These are phyloP conservation scores for Tetrastigma voinierianum DNA, from an alignment of 164 flowering plant genomes.

Conservation along the genomic window DNA sequence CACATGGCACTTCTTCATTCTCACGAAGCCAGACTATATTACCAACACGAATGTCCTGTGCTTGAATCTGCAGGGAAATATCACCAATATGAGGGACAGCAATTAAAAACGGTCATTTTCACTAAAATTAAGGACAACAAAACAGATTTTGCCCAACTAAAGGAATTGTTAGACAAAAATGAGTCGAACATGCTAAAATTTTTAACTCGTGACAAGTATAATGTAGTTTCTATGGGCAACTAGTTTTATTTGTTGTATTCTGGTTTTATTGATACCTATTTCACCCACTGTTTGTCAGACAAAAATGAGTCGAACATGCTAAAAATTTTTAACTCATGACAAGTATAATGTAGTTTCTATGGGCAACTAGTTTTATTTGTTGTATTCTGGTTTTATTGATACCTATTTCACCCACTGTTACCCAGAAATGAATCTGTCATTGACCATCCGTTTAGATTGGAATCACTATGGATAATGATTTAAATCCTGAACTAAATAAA, in stretches of 20 bases:
- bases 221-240: no score
- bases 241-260: no score
- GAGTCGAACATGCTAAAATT: neutral
- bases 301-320: no score
- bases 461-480: neutral
- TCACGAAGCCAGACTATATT: conserved; percentile 96
- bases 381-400: no score
- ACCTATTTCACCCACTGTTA: no score
- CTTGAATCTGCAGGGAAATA: conserved; percentile 57
- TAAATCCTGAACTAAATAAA: neutral
- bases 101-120: neutral
- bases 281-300: no score
- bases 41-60: conserved; percentile 90
- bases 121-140: neutral
- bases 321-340: no score
- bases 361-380: no score
- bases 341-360: no score
- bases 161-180: neutral
- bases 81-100: conserved; percentile 5
- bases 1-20: conserved; percentile 99
- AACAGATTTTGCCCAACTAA: neutral
- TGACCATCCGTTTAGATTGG: neutral
- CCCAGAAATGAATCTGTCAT: neutral
- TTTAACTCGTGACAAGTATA: no score
- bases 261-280: no score